Conservation (phyloP, 2,329 filamentous ascomycete species). For the Fusarium sp. region DNA sequence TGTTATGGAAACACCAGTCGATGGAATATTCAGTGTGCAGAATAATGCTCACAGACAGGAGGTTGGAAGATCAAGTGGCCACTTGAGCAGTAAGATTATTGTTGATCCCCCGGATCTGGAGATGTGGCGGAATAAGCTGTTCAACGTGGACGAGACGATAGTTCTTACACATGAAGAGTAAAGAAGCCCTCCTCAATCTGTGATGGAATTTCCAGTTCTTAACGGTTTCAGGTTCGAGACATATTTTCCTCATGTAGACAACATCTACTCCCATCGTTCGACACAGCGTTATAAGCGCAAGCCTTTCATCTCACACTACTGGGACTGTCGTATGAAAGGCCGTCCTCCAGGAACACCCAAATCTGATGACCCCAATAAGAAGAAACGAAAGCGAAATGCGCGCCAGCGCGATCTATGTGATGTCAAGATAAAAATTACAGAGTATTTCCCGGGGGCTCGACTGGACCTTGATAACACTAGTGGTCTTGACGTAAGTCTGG, state of each 20-base stretch:
- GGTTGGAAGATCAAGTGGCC: conserved; percentile 54
- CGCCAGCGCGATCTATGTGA: conserved; percentile 83
- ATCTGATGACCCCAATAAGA: conserved; percentile 81
- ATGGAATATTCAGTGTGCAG: conserved; percentile 4
- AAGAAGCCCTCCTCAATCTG: not conserved
- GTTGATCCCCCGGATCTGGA: conserved; percentile 73
- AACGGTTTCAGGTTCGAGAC: conserved; percentile 70
- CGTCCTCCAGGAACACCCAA: conserved; percentile 82
- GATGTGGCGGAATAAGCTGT: conserved; percentile 76
- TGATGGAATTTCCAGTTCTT: not conserved
- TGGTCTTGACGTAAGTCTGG: conserved; percentile 33
- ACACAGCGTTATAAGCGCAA: conserved; percentile 85
- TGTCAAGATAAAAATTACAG: conserved; percentile 87
- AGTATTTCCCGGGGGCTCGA: conserved; percentile 72
- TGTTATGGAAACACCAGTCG: not conserved
- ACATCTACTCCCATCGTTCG: conserved; percentile 85
- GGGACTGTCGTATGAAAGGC: conserved; percentile 85
- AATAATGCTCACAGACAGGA: not conserved
- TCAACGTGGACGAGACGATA: conserved; percentile 79
- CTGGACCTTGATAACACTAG: conserved; percentile 41
- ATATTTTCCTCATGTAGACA: conserved; percentile 86
- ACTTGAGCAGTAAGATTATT: conserved; percentile 66
- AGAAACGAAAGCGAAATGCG: conserved; percentile 81
- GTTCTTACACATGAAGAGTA: conserved; percentile 79
- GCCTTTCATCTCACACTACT: conserved; percentile 85